Evolutionary conservation across 805 yeast species (phyloP).

Genomic region (Metschnikowia borealis): DNA sequence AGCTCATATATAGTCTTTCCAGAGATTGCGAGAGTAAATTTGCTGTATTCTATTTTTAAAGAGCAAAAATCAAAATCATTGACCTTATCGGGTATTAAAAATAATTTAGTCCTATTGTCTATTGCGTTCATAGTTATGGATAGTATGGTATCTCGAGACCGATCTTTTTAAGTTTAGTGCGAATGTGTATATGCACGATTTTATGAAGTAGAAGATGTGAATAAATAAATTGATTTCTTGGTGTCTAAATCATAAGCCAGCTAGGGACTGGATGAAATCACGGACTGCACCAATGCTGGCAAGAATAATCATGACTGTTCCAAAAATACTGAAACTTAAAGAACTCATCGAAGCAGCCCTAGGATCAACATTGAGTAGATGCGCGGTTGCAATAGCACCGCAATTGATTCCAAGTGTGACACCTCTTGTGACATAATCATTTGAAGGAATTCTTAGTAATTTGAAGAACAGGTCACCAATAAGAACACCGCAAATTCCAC

Average conservation of each 20-base stretch:
- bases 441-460: constrained; percentile 49
- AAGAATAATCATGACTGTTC: constrained; percentile 67
- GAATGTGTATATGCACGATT: background rate
- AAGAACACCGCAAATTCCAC: constrained; percentile 73
- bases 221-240: background rate
- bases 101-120: constrained; percentile 9
- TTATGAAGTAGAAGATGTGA: background rate
- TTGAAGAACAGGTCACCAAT: constrained; percentile 53
- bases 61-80: constrained; percentile 1
- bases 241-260: constrained; percentile 30
- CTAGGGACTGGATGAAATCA: constrained; percentile 43
- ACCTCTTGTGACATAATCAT: constrained; percentile 73
- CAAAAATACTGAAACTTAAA: constrained; percentile 66
- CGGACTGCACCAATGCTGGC: constrained; percentile 49
- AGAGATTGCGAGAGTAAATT: constrained; percentile 8
- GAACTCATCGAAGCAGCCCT: constrained; percentile 79
- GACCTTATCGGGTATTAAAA: constrained; percentile 11
- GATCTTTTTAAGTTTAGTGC: background rate
- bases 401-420: constrained; percentile 73
- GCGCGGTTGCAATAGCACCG: constrained; percentile 82
- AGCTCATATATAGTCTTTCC: constrained; percentile 11
- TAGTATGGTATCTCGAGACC: background rate
- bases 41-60: constrained; percentile 1
- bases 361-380: constrained; percentile 63
- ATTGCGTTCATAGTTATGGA: background rate